Conservation (phyloP, 164 flowering plant species). For the Magnolia kwangsiensis region DNA sequence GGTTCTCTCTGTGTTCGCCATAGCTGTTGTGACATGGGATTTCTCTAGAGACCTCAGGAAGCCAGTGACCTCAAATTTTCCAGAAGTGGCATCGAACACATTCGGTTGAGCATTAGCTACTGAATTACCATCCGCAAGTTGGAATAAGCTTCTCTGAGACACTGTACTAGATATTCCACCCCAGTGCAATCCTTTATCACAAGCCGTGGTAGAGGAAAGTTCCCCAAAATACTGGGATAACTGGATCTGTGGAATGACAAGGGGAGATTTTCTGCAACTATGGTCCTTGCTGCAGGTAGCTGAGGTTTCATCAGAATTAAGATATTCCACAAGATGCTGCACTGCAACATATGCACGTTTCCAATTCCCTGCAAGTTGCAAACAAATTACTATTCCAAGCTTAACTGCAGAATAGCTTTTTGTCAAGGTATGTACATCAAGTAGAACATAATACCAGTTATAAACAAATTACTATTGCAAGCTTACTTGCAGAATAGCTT, state of each 20-base stretch:
- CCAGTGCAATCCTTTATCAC: slow-evolving; percentile 50
- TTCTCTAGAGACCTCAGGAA: slow-evolving; percentile 53
- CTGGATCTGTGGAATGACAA: slow-evolving; percentile 43
- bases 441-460: not conserved
- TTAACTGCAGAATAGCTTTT: not conserved
- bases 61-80: slow-evolving; percentile 41
- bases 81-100: slow-evolving; percentile 26
- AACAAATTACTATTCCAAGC: not conserved
- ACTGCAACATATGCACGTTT: slow-evolving; percentile 67
- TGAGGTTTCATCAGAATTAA: slow-evolving; percentile 32
- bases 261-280: slow-evolving; percentile 15
- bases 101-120: slow-evolving; percentile 27
- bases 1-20: slow-evolving; percentile 43
- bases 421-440: too few relatives aligned
- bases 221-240: slow-evolving; percentile 66
- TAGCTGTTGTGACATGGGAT: slow-evolving; percentile 24
- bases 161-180: slow-evolving; percentile 29
- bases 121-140: slow-evolving; percentile 21
- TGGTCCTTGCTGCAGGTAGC: slow-evolving; percentile 16
- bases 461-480: not conserved
- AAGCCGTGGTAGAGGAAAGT: slow-evolving; percentile 20
- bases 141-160: slow-evolving; percentile 27
- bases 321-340: slow-evolving; percentile 56
- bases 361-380: slow-evolving; percentile 67
- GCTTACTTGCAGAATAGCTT: not conserved